phyloP scores from a whole-genome alignment of 192 early-diverging fungal genomes.

The Backusella westeae region DNA sequence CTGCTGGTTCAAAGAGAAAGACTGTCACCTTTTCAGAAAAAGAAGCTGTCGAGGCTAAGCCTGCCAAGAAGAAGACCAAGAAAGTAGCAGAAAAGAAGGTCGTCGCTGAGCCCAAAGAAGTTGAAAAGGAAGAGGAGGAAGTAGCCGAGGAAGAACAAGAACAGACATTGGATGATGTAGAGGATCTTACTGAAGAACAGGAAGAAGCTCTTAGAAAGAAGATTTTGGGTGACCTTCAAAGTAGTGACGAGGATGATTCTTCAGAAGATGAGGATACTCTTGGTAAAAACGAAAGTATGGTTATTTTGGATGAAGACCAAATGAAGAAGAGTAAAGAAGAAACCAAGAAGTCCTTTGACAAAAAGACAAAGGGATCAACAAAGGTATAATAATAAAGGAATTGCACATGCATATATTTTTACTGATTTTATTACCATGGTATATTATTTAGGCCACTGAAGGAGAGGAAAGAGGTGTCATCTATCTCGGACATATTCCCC shows the following conservation, averaged over 20 bases:
- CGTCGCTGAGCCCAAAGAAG: background rate
- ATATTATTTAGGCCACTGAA: background rate
- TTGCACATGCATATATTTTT: background rate
- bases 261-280: constrained; percentile 29
- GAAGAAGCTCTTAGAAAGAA: constrained; percentile 43
- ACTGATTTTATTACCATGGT: constrained; percentile 3
- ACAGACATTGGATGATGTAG: background rate
- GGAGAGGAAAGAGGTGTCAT: constrained; percentile 64
- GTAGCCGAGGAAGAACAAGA: constrained; percentile 36
- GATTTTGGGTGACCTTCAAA: constrained; percentile 31
- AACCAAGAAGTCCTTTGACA: constrained; percentile 36
- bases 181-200: constrained; percentile 41
- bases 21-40: constrained; percentile 11
- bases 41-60: background rate
- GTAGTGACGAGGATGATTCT: constrained; percentile 28
- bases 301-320: constrained; percentile 17
- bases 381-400: background rate
- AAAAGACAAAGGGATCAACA: background rate
- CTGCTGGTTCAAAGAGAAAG: constrained; percentile 7
- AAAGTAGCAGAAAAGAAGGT: constrained; percentile 28
- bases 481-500: constrained; percentile 90
- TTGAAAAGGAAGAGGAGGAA: constrained; percentile 29
- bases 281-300: constrained; percentile 15
- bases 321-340: constrained; percentile 29
- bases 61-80: constrained; percentile 17